Evolutionary conservation across 2,329 filamentous ascomycete species (phyloP), one percentile per base, ranked within the genome.

Genomic region (Aspergillus uvarum): DNA sequence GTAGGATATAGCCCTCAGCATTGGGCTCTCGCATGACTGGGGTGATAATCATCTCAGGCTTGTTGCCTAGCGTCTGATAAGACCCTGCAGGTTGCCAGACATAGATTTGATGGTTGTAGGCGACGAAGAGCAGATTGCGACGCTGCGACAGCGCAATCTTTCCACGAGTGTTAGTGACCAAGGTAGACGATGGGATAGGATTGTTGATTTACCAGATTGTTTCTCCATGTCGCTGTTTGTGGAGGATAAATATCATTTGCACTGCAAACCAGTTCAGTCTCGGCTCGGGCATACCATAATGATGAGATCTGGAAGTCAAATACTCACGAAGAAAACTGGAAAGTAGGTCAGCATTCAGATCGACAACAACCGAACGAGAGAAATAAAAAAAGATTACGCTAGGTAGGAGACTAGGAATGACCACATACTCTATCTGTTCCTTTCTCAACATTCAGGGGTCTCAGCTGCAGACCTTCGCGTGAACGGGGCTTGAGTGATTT

Each of bases 1-100:
- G 61, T 59, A 87, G 82, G 31, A 91, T 78, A 59, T 82, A 81
- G 5, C 88, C 88, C 6, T 73, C 70, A 1, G 84, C 76, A 2
- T 65, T 47, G 1, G 69, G 66, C 1, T 79, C 76, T 22, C 76
- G 78, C 62, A 75, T 73, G 24, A 76, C 65, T 0, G 78, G 78
- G 3, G 70, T 70, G n/a, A 82, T 74, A 35, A 79, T 73, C 64
- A 82, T 75, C 38, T 68, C 69, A 6, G 80, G 77, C 42, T 68
- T 69, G 26, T 65, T 63, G 2, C 74, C 74, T 12, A 82, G 67
- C 11, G 66, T 67, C 63, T 81, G 79, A 11, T 70, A 74, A 5
- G 76, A 72, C 38, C 77, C 77, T 10, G 70, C 66, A 2, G 80
- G 80, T 52, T 76, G 70, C 72, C 78, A 82, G 53, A 81, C 78